A percentile compares a stretch with the other conserved stretches of the same genome.
These are phyloP conservation scores for Sechiopsis laciniata DNA, from an alignment of 306 rosid genomes.

Conservation along the genomic window DNA sequence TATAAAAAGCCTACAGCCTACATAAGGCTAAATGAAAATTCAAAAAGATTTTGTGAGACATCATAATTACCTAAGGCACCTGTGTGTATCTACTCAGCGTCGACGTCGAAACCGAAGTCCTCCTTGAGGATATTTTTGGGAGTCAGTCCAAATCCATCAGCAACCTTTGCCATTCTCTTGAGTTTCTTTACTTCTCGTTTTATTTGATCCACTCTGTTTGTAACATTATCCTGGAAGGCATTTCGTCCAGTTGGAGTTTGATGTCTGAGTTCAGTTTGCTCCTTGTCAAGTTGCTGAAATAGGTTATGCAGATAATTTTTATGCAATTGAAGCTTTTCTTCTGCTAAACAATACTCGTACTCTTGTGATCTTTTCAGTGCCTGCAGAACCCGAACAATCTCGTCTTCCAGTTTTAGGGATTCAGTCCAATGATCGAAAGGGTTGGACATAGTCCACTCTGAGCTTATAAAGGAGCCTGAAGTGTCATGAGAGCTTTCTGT, in stretches of 20 bases:
- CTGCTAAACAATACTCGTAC: slow-evolving; percentile 48
- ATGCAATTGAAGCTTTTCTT: slow-evolving; percentile 49
- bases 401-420: slow-evolving; percentile 41
- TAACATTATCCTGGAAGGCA: slow-evolving; percentile 30
- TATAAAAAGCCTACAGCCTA: too few relatives aligned
- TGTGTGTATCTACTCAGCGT: slow-evolving; percentile 2
- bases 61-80: not conserved
- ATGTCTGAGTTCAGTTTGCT: slow-evolving; percentile 41
- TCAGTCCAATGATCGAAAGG: slow-evolving; percentile 30
- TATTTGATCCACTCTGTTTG: slow-evolving; percentile 58
- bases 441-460: slow-evolving; percentile 24
- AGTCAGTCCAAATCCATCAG: slow-evolving; percentile 54
- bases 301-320: slow-evolving; percentile 47
- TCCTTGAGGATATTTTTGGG: slow-evolving; percentile 39
- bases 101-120: slow-evolving; percentile 41
- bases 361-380: slow-evolving; percentile 61
- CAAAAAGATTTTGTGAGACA: too few relatives aligned
- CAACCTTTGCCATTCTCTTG: slow-evolving; percentile 54
- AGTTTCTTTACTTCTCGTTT: slow-evolving; percentile 39
- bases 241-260: slow-evolving; percentile 30
- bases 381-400: slow-evolving; percentile 42
- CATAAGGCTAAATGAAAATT: not conserved
- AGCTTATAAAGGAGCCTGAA: slow-evolving; percentile 23
- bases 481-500: slow-evolving; percentile 29
- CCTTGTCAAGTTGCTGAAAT: slow-evolving; percentile 53